phyloP scores from a whole-genome alignment of 31 red algal genomes.

The Asparagopsis taxiformis region DNA sequence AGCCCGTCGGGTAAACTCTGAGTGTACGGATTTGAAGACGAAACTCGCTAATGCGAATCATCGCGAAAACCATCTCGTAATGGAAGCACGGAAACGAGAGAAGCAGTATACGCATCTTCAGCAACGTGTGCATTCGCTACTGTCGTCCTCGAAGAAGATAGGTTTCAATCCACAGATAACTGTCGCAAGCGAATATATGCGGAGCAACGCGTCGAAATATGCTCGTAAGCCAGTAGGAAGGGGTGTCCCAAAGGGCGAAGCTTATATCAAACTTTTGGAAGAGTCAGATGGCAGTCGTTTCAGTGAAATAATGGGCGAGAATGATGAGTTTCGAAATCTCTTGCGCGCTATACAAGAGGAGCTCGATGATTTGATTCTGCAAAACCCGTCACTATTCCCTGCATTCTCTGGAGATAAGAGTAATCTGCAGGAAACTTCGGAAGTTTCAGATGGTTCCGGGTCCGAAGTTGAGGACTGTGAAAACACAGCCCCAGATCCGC shows the following conservation, averaged over 20 bases:
- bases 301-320: too few species aligned
- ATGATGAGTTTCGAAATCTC: constrained; percentile 36
- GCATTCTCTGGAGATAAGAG: too few species aligned
- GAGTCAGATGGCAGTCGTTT: neutral
- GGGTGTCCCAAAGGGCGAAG: neutral
- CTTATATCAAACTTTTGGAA: too few species aligned
- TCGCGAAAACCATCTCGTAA: constrained; percentile 29
- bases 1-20: constrained; percentile 6
- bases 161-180: constrained; percentile 21
- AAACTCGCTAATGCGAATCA: constrained; percentile 13
- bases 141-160: constrained; percentile 21
- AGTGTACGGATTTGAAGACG: constrained; percentile 24
- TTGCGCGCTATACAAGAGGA: constrained; percentile 51
- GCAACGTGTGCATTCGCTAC: constrained; percentile 40
- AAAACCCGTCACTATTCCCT: constrained; percentile 5
- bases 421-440: neutral
- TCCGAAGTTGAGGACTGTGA: constrained; percentile 9
- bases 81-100: constrained; percentile 33
- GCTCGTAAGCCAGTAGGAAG: too few species aligned
- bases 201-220: neutral
- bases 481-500: neutral
- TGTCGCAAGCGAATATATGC: constrained; percentile 1
- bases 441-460: constrained; percentile 11
- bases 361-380: constrained; percentile 42
- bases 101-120: constrained; percentile 27